phyloP scores from a whole-genome alignment of 306 rosid genomes.

The Boehmeria nivea region DNA sequence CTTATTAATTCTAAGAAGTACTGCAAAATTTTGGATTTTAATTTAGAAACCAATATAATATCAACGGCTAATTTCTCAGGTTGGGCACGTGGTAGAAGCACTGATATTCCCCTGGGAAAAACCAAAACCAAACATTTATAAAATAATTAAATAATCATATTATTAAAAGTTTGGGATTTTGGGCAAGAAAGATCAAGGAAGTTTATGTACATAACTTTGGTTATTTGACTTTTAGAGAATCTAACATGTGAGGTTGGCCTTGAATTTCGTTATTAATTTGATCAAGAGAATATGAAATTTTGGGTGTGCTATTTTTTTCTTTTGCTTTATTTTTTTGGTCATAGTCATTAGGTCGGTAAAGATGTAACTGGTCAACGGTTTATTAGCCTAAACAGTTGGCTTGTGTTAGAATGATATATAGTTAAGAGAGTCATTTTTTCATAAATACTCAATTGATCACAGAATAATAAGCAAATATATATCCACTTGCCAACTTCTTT shows the following conservation, averaged over 20 bases:
- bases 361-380: slow-evolving; percentile 39
- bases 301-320: neutral
- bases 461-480: neutral
- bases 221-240: slow-evolving; percentile 6
- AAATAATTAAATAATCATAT: slow-evolving; percentile 4
- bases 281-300: neutral
- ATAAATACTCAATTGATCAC: no score
- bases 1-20: no score
- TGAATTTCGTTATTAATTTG: slow-evolving; percentile 24
- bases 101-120: slow-evolving; percentile 16
- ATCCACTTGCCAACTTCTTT: slow-evolving; percentile 32
- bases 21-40: no score
- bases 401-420: neutral
- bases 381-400: neutral
- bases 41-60: neutral
- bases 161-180: neutral
- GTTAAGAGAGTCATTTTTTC: neutral
- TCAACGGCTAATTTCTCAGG: slow-evolving; percentile 41
- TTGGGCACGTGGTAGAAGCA: slow-evolving; percentile 39
- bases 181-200: neutral
- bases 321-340: no score
- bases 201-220: neutral
- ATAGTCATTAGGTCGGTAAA: slow-evolving; percentile 26
- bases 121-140: neutral
- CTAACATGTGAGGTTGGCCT: slow-evolving; percentile 44